phyloP scores from a whole-genome alignment of 768 basidiomycete genomes.

The Rhodotorula taiwanensis region DNA sequence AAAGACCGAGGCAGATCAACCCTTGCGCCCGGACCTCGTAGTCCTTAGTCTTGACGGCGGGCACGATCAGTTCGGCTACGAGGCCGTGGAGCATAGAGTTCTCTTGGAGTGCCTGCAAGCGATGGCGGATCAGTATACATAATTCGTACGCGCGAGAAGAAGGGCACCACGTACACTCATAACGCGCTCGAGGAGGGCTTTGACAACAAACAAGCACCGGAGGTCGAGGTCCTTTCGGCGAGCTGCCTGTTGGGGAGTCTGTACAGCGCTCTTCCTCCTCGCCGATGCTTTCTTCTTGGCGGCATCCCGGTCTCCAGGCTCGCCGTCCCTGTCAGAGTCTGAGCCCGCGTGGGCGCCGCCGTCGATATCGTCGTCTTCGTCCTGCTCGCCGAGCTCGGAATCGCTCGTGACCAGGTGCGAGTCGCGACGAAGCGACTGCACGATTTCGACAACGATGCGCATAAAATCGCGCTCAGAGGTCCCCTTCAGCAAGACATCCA shows the following conservation, averaged over 20 bases:
- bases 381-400: constrained; percentile 39
- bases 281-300: constrained; percentile 13
- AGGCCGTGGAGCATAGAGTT: constrained; percentile 64
- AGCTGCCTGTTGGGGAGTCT: constrained; percentile 54
- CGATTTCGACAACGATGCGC: constrained; percentile 76
- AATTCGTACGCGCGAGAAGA: not conserved
- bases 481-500: constrained; percentile 72
- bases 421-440: constrained; percentile 62
- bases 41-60: constrained; percentile 82
- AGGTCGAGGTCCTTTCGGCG: constrained; percentile 60
- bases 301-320: not conserved
- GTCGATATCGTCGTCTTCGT: constrained; percentile 26
- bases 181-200: constrained; percentile 77
- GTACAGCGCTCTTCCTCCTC: constrained; percentile 29
- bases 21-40: constrained; percentile 72
- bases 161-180: constrained; percentile 55
- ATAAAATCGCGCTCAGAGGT: constrained; percentile 75
- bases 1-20: constrained; percentile 68
- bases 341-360: not conserved
- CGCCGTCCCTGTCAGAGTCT: constrained; percentile 6
- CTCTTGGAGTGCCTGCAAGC: constrained; percentile 51
- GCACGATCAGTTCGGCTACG: constrained; percentile 76
- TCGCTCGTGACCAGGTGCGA: constrained; percentile 36
- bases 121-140: too few species aligned
- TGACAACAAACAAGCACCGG: constrained; percentile 67